These are phyloP conservation scores for Moricandia moricandioides DNA, from an alignment of 345 rosid genomes.

Conservation along the genomic window DNA sequence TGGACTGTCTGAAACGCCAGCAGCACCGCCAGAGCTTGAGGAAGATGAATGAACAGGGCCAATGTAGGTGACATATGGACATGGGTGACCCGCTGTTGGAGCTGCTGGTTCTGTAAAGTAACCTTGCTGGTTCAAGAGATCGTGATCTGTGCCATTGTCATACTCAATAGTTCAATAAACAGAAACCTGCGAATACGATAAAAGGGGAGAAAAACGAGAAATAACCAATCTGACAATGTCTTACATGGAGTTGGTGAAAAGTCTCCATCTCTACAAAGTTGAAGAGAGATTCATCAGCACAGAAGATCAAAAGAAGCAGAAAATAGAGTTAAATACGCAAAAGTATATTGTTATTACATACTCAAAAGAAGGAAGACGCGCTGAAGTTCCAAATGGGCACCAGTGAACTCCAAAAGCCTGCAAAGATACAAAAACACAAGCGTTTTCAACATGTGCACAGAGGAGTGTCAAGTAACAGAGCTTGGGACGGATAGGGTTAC, in stretches of 20 bases:
- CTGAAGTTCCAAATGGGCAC: slow-evolving; percentile 86
- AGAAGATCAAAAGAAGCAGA: not conserved
- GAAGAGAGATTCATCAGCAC: slow-evolving; percentile 15
- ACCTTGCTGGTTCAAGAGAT: slow-evolving; percentile 57
- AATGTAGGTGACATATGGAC: slow-evolving; percentile 87
- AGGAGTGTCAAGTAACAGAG: not conserved
- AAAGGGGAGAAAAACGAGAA: slow-evolving; percentile 1
- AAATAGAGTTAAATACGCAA: not conserved
- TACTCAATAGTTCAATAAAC: slow-evolving; percentile 16
- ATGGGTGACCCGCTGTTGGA: slow-evolving; percentile 74
- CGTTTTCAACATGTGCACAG: not conserved
- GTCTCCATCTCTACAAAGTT: slow-evolving; percentile 76
- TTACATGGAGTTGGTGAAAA: slow-evolving; percentile 79
- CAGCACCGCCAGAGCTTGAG: slow-evolving; percentile 62
- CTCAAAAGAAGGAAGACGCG: slow-evolving; percentile 73
- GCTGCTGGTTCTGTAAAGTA: slow-evolving; percentile 66
- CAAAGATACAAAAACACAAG: slow-evolving; percentile 36
- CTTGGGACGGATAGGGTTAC: slow-evolving; percentile 22
- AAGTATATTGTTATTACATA: slow-evolving; percentile 49
- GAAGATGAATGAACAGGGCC: slow-evolving; percentile 88
- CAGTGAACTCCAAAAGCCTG: slow-evolving; percentile 95
- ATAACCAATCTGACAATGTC: slow-evolving; percentile 26
- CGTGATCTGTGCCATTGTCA: slow-evolving; percentile 65
- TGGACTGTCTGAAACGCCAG: slow-evolving; percentile 69
- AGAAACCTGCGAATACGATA: too few relatives aligned